Percentiles rank a stretch among this genome's conserved stretches.
These are phyloP conservation scores for Fusarium brachygibbosum DNA, from an alignment of 2,329 filamentous ascomycete genomes.

Conservation along the genomic window DNA sequence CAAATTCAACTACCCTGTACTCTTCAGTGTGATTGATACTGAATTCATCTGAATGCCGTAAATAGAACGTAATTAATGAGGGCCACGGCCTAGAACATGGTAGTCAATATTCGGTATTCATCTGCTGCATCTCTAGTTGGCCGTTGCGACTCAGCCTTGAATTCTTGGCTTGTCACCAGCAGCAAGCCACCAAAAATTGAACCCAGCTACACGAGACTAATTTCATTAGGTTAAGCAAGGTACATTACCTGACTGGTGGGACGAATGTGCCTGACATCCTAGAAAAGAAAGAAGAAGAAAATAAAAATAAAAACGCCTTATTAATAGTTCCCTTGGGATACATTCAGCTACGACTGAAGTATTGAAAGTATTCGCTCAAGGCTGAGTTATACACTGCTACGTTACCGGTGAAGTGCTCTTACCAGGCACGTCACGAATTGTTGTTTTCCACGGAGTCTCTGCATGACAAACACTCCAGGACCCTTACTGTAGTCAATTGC, in stretches of 20 bases:
- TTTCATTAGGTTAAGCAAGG: conserved; percentile 1
- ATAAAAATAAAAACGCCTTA: conserved; percentile 7
- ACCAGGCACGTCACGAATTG: background rate
- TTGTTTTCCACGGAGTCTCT: conserved; percentile 6
- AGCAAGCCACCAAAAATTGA: conserved; percentile 9
- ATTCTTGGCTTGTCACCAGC: conserved; percentile 15
- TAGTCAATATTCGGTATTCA: conserved; percentile 3
- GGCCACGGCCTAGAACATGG: conserved; percentile 1
- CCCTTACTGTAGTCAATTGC: background rate
- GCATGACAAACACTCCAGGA: conserved; percentile 11
- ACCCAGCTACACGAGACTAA: conserved; percentile 2
- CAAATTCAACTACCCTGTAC: background rate
- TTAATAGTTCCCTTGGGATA: background rate
- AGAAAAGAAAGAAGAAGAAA: background rate
- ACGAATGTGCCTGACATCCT: background rate
- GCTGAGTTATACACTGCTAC: background rate
- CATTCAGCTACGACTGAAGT: background rate
- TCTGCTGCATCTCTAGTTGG: conserved; percentile 22
- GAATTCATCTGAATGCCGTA: background rate
- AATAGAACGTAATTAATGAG: conserved; percentile 4
- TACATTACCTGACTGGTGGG: background rate
- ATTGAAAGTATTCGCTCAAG: background rate
- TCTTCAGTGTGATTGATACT: background rate
- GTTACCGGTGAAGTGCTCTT: background rate
- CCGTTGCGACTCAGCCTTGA: conserved; percentile 22